phyloP scores from a whole-genome alignment of 2,329 filamentous ascomycete genomes.

The Curvularia hawaiiensis region DNA sequence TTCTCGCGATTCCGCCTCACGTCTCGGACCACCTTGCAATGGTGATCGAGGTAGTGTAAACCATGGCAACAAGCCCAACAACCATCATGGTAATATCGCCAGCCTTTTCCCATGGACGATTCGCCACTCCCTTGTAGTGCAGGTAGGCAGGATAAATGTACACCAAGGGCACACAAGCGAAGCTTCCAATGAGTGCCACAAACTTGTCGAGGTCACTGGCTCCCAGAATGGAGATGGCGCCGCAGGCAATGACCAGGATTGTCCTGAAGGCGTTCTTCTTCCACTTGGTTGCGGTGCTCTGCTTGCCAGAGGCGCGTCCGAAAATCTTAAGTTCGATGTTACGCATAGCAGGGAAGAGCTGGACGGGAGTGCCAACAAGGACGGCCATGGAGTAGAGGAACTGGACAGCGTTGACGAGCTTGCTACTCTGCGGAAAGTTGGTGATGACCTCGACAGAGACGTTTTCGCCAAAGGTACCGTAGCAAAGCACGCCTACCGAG shows the following conservation, averaged over 20 bases:
- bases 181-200: slow-evolving; percentile 73
- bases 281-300: slow-evolving; percentile 70
- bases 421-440: slow-evolving; percentile 73
- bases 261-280: slow-evolving; percentile 73
- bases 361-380: slow-evolving; percentile 74
- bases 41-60: slow-evolving; percentile 72
- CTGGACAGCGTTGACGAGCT: slow-evolving; percentile 76
- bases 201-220: slow-evolving; percentile 75
- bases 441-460: slow-evolving; percentile 77
- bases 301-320: slow-evolving; percentile 69
- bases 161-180: slow-evolving; percentile 76
- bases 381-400: slow-evolving; percentile 76
- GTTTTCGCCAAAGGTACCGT: slow-evolving; percentile 71
- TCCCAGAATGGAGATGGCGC: slow-evolving; percentile 65
- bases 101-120: slow-evolving; percentile 59
- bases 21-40: slow-evolving; percentile 46
- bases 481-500: slow-evolving; percentile 73
- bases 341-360: slow-evolving; percentile 74
- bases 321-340: slow-evolving; percentile 73
- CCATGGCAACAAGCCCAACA: slow-evolving; percentile 71
- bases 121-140: slow-evolving; percentile 71
- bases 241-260: slow-evolving; percentile 62
- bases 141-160: slow-evolving; percentile 77
- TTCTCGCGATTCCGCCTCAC: not conserved
- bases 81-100: slow-evolving; percentile 68